These are phyloP conservation scores for Ustulina deusta DNA, from an alignment of 2,329 filamentous ascomycete genomes.

Conservation along the genomic window DNA sequence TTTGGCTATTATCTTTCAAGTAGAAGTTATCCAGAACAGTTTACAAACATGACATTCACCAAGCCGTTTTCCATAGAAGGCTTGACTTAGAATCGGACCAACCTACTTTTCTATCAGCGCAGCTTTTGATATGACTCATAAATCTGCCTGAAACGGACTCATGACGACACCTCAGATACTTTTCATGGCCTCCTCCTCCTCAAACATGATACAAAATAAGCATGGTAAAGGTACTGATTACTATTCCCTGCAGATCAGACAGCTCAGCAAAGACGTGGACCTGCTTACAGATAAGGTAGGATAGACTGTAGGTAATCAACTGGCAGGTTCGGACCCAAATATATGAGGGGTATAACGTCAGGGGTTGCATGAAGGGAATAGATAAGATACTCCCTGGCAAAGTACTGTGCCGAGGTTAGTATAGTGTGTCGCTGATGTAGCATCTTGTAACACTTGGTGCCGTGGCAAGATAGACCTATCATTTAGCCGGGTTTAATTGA, in stretches of 20 bases:
- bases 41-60: no score
- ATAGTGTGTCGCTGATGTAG: neutral
- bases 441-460: neutral
- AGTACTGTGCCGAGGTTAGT: neutral
- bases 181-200: neutral
- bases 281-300: neutral
- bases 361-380: neutral
- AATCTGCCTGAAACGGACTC: neutral
- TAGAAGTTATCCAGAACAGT: no score
- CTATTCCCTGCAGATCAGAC: neutral
- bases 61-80: neutral
- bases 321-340: neutral
- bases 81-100: neutral
- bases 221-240: neutral
- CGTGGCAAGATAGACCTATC: neutral
- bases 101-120: neutral
- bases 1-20: neutral
- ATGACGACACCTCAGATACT: neutral
- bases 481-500: neutral
- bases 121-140: neutral
- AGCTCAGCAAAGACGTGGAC: neutral
- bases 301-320: neutral
- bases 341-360: conserved; percentile 1
- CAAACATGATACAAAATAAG: neutral
- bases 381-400: neutral